A percentile compares a stretch with the other conserved stretches of the same genome.
Evolutionary conservation across 352 stramenopile species (phyloP).

Genomic region (Saprolegnia diclina): DNA sequence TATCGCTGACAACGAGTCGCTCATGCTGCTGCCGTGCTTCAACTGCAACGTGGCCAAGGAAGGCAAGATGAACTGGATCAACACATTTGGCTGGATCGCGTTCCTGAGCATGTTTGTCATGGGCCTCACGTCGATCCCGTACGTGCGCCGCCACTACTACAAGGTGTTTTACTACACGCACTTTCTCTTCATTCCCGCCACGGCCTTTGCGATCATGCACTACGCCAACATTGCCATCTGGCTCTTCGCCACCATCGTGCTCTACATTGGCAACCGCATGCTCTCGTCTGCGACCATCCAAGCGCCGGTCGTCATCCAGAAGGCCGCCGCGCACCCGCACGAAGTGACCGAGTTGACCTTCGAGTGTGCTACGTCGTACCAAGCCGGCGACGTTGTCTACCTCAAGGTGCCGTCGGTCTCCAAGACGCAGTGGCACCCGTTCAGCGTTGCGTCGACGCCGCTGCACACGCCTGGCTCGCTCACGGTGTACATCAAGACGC

Average conservation of each 20-base stretch:
- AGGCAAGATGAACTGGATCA: conserved; percentile 58
- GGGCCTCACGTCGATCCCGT: conserved; percentile 45
- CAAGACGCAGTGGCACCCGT: conserved; percentile 81
- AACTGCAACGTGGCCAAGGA: conserved; percentile 57
- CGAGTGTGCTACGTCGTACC: conserved; percentile 45
- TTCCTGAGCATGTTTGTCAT: conserved; percentile 69
- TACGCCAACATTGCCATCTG: conserved; percentile 70
- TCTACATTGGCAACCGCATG: conserved; percentile 63
- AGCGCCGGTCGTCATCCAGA: background rate
- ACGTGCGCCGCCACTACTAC: conserved; percentile 52
- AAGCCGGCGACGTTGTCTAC: conserved; percentile 56
- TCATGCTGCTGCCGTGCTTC: conserved; percentile 54
- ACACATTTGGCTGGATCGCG: conserved; percentile 70
- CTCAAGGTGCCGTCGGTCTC: conserved; percentile 78
- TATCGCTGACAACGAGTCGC: conserved; percentile 48
- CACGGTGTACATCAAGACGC: conserved; percentile 72
- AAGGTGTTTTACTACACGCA: conserved; percentile 67
- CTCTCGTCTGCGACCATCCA: conserved; percentile 8
- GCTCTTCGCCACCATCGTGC: conserved; percentile 45
- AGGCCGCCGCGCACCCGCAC: background rate
- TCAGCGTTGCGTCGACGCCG: conserved; percentile 79
- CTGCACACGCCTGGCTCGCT: conserved; percentile 83
- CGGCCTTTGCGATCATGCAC: conserved; percentile 59
- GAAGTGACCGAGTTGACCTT: background rate
- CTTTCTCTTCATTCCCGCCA: conserved; percentile 60